Base-by-base conservation (phyloP, 2,329 filamentous ascomycete genomes). In the Claviceps paspali region DNA sequence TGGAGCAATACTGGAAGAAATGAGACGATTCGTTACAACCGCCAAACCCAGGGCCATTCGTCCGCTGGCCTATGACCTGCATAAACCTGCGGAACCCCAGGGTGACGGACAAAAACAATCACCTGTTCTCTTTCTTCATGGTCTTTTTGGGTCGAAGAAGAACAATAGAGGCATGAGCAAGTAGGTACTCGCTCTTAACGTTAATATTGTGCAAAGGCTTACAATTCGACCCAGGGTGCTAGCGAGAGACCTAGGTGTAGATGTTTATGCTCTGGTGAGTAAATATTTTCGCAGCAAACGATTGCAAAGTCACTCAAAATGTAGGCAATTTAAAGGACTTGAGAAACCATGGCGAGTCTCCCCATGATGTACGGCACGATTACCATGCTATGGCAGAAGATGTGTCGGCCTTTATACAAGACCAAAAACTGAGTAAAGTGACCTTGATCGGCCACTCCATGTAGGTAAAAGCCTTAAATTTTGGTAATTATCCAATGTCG, bases 151-250 rank as follows among this genome's bases (percentile, higher is more conserved):
- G 15, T 94, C 84, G 27, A 94, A 92, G 64, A 86, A 84, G 64
- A 96, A 96, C 56, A 94, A 95, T 55, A 70, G 87, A 56, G 83
- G 73, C 51, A 91, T 96, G 44, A 92, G 86, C 79, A 93, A 86
- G 88, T 94, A 66, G 56, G 80, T 62, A 23, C 24, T 9, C 30
- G n/a, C 8, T 23, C 22, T 15, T 19, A 2, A 23, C 11, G 9
- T 14, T 12, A 10, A 8, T 1, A 10, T 29, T 3, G 3, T 5
- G n/a, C 11, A 21, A 35, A 27, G 9, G 9, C 31, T 32, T 15
- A 33, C 29, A 18, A 29, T 5, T 36, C 21, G 3, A 9, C 29
- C 28, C 47, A 92, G 86, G 63, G 77, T 74, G 27, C 64, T 96
- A 35, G 82, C 86, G 29, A 76, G 82, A 51, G 82, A 93, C 52